Conservation (phyloP, 192 early-diverging fungal genomes). For the Obelidium mucronatum region DNA sequence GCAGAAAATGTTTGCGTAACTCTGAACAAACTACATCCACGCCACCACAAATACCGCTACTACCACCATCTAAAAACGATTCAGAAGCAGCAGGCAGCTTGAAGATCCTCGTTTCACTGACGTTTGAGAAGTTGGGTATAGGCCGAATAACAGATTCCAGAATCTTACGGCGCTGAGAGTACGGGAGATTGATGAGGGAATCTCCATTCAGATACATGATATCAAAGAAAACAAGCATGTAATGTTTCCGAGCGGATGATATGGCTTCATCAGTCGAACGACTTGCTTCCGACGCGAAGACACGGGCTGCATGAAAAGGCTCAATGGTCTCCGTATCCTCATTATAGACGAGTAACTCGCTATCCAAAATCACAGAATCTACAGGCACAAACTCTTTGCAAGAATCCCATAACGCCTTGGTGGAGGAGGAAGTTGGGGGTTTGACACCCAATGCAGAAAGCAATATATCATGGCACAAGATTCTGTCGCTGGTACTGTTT, state of each 20-base stretch:
- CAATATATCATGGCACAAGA: constrained; percentile 29
- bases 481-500: constrained; percentile 23
- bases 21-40: constrained; percentile 1
- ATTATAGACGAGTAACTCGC: constrained; percentile 25
- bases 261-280: constrained; percentile 1
- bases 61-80: too few species aligned
- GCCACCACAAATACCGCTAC: background rate
- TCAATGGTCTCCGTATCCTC: constrained; percentile 9
- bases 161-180: constrained; percentile 12
- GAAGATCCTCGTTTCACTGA: constrained; percentile 25
- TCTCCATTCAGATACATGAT: constrained; percentile 23
- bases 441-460: constrained; percentile 2
- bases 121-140: background rate
- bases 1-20: constrained; percentile 12
- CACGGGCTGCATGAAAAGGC: constrained; percentile 24
- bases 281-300: constrained; percentile 15
- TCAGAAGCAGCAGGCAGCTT: background rate
- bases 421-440: background rate
- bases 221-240: constrained; percentile 26
- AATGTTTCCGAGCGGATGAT: background rate
- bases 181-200: background rate
- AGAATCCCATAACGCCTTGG: background rate
- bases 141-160: constrained; percentile 15
- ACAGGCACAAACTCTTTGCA: background rate
- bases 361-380: constrained; percentile 17